Base-by-base conservation (phyloP, 768 basidiomycete species). In the Tephrocybe sp. region DNA sequence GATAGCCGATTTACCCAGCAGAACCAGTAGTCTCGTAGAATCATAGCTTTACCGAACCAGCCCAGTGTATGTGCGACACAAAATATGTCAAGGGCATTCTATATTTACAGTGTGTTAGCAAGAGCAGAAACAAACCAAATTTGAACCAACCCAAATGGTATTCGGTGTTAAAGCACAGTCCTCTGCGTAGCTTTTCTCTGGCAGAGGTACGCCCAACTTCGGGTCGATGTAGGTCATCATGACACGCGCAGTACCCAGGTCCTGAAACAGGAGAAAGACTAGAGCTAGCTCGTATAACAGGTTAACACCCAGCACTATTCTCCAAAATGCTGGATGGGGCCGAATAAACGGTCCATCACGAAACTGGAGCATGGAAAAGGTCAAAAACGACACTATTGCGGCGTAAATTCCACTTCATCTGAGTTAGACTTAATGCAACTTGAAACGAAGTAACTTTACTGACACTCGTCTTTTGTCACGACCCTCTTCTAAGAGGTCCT, bases 21-120 rank as follows among this genome's bases (percentile, higher is more conserved):
- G 62, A 92, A 93, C 91, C 91, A 93, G 62, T 94, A 93, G 62
- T 94, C 92, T 19, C 92, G 82, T 62, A 94, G 67, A 58, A 94
- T 86, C 77, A 93, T 79, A 3, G 92, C 91, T 67, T 94, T 94
- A 38, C 91, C 90, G 64, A 91, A 93, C 91, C 91, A 94, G 5
- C 91, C 91, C 42, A 93, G 64, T 34, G 89, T 71, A 65, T 94
- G 91, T 23, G 91, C 91, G 14, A 93, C 58, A 61, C 90, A 92
- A 64, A 94, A 94, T 48, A 92, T 85, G 62, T 94, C 91, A 26
- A 94, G 65, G 4, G 91, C 87, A 61, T 86, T 79, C 87, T 92
- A 32, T 12, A 45, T 32, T 2, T 45, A 38, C 44, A 26, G 20
- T 3, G n/a, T 10, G 12, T 52, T 26, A 48, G 32, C 2, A 5